Base-by-base conservation (phyloP, 495 filamentous ascomycete genomes). In the Xylaria palmicola region DNA sequence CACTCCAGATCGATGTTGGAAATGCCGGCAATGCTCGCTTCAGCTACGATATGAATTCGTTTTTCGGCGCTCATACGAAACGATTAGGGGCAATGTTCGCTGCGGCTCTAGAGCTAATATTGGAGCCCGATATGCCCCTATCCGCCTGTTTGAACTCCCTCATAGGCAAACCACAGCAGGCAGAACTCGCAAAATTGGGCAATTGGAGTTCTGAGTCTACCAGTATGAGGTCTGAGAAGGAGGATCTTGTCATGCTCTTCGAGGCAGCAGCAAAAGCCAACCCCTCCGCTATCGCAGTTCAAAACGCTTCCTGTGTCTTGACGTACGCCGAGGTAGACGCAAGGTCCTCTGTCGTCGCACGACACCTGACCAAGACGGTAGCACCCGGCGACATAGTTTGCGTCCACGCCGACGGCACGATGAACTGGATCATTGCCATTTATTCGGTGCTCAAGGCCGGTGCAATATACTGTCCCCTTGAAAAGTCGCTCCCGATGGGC, bases 341-440 rank as follows among this genome's bases (percentile, higher is more conserved):
- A 29, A 43, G 13, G 43, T 20, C 34, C 20, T 15, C 29, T 9
- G 60, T n/a, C 39, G 62, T 13, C 12, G 40, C 20, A 29, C 27
- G 13, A 41, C 68, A 2, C n/a, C 17, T 10, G 8, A 6, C n/a
- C 5, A 17, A 70, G 41, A 10, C 20, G 9, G 55, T 62, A 4
- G 65, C 66, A 3, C 43, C 43, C 4, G 43, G 43, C 3, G 69
- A 76, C 12, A 53, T 69, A n/a, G 73, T 79, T 5, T 64, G 62
- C 41, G 61, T 78, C 4, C 39, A 67, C 8, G 64, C 68, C 1
- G 76, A 80, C 59, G 53, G 75, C 1, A 67, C 65, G 7, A 20
- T 77, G 0, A 66, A 75, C 17, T 80, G 77, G 77, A 67, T 80
- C 15, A 62, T 75, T 27, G 68, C 68, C 4, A 73, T 75, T 13